Conservation (phyloP, 2,329 filamentous ascomycete species). For the Cercospora sojina region DNA sequence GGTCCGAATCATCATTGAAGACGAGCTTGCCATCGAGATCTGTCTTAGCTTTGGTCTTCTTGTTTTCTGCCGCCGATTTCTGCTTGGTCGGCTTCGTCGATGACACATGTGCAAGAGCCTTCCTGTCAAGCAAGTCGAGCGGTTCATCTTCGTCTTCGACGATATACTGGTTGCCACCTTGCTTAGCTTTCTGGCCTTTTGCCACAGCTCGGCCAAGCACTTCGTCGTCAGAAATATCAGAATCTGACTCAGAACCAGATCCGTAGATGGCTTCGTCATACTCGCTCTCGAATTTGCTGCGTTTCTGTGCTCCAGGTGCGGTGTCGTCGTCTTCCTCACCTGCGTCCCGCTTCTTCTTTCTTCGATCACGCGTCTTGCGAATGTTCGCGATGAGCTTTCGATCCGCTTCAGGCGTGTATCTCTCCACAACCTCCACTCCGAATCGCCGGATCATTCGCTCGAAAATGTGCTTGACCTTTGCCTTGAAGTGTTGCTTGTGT, state of each 20-base stretch:
- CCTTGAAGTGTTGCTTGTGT: slow-evolving; percentile 94
- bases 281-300: slow-evolving; percentile 78
- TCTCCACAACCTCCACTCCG: slow-evolving; percentile 76
- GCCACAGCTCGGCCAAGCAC: slow-evolving; percentile 49
- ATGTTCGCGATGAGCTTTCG: slow-evolving; percentile 91
- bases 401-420: slow-evolving; percentile 78
- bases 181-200: slow-evolving; percentile 56
- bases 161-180: slow-evolving; percentile 70
- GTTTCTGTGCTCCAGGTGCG: slow-evolving; percentile 40
- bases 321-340: slow-evolving; percentile 58
- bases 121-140: slow-evolving; percentile 85
- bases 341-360: slow-evolving; percentile 80
- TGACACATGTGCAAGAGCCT: slow-evolving; percentile 88
- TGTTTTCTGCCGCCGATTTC: slow-evolving; percentile 46
- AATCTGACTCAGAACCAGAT: slow-evolving; percentile 52
- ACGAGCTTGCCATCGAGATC: slow-evolving; percentile 80
- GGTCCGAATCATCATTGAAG: slow-evolving; percentile 54
- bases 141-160: slow-evolving; percentile 93
- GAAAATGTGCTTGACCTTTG: slow-evolving; percentile 96
- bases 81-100: slow-evolving; percentile 76
- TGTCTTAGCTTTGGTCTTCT: slow-evolving; percentile 62
- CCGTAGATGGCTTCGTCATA: slow-evolving; percentile 97
- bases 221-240: slow-evolving; percentile 64
- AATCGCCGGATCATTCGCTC: slow-evolving; percentile 93
- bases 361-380: slow-evolving; percentile 87